Base-by-base conservation (phyloP, 148 eudicot species). In the Vaccinium macrocarpon region DNA sequence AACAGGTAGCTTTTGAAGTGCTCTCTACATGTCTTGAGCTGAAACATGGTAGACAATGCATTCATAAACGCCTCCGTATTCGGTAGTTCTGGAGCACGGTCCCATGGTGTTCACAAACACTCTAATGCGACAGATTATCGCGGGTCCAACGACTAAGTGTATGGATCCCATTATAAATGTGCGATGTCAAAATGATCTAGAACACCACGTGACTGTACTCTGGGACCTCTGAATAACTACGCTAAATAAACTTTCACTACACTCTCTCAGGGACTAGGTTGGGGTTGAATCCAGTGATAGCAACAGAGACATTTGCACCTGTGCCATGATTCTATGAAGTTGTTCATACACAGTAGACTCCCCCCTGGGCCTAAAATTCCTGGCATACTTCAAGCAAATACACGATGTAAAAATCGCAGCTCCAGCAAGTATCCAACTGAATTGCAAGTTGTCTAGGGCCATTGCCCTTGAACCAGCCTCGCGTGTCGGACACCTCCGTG, bases 361-460 rank as follows among this genome's bases (percentile, higher is more conserved):
- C 55, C 82, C 87, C 80, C 89, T 83, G 5, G 84, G 86, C 71
- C 71, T 16, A 23, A 77, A 84, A 46, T 76, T 91, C 71, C 80
- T 90, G 27, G 89, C 86, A 51, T 88, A 81, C 59, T 71, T 78
- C 70, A 90, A 42, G 81, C 90, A 93, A 52, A 84, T 56, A 42
- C 85, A 70, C 14, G 90, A 89, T 42, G 88, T 84, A 49, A 92
- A 79, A 64, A 91, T 79, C 90, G 91, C 75, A 51, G 92, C 91
- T 21, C 89, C 95, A 1, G 94, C 90, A n/a, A 96, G 88, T 84
- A 91, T 91, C 97, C 99, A 96, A 86, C 99, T 91, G 56, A 96
- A 94, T 73, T 94, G 98, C 91, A 94, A 83, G 85, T 94, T 96
- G 38, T 95, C 99, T 87, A 92, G 80, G 0, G 97, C 95, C 81